Base-by-base conservation (phyloP, 176 grass and related monocot genomes). In the Phyllostachys edulis region DNA sequence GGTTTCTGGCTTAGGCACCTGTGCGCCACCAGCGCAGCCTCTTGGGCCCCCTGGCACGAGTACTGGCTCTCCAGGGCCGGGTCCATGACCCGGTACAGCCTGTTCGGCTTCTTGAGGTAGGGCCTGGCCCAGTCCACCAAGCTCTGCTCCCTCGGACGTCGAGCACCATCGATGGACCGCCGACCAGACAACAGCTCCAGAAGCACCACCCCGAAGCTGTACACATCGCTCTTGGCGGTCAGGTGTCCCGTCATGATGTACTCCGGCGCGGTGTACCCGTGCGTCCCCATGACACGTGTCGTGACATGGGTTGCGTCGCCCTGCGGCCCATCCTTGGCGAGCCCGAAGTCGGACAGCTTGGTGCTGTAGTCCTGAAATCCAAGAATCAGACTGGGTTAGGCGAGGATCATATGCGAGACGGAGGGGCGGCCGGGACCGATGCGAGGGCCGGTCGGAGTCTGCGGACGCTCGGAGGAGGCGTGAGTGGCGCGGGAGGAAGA, bases 331-430 rank as follows among this genome's bases (percentile, higher is more conserved):
- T 94, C 95, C 83, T 94, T 97, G 4, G 95, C 95, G 0, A 97
- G 90, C n/a, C 95, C 95, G 3, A 97, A 97, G 81, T 97, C 95
- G 0, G 95, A 97, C 14, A 97, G 12, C 85, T 97, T 97, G 9
- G 88, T 47, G 59, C 39, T 84, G 79, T 64, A 88, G 74, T 97
- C 90, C 95, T 97, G 88, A 80, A 54, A 89, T 52, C 41, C 18
- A 87, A 63, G 34, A 37, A 52, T 1, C 41, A 55, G 26, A 63
- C 69, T 9, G 36, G 51, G 69, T 84, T 78, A 83, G 84, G n/a
- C 42, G 42, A 60, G 36, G 13, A 67, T 79, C 41, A n/a, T n/a
- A n/a, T n/a, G n/a, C n/a, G n/a, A n/a, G 32, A 34, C 2, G 32
- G 32, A 2, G 32, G 32, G 32, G 32, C 32, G 32, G 32, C 1